Percentiles rank a stretch among this genome's conserved stretches.
These are phyloP conservation scores for Tilletiaria anomala DNA, from an alignment of 1,284 basidiomycete genomes.

Conservation along the genomic window DNA sequence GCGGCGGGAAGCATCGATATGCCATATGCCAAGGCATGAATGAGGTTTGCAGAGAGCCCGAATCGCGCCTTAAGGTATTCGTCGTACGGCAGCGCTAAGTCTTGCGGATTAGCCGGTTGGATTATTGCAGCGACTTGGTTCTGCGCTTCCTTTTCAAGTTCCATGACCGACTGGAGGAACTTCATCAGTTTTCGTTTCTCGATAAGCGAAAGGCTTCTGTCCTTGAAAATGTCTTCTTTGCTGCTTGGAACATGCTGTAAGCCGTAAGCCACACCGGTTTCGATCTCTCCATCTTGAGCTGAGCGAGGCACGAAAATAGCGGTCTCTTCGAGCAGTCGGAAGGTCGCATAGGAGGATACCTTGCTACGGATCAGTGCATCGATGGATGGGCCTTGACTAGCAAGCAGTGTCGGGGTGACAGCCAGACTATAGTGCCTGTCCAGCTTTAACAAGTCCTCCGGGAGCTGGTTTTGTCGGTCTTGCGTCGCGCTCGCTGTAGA, in stretches of 20 bases:
- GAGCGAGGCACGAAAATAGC: constrained; percentile 4
- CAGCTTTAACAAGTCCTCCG: constrained; percentile 8
- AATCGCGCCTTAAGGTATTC: constrained; percentile 54
- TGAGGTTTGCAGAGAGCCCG: constrained; percentile 49
- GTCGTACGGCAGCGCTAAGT: constrained; percentile 2
- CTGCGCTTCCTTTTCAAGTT: constrained; percentile 12
- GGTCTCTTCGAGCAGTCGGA: constrained; percentile 59
- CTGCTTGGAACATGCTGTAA: constrained; percentile 58
- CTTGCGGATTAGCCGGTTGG: no score
- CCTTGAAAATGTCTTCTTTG: constrained; percentile 89
- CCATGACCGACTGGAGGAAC: constrained; percentile 59
- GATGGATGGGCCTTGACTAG: constrained; percentile 64
- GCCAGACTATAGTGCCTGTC: constrained; percentile 62
- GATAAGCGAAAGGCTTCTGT: constrained; percentile 57
- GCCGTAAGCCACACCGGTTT: not conserved
- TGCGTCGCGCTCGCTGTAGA: not conserved
- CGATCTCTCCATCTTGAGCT: not conserved
- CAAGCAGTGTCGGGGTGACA: constrained; percentile 65
- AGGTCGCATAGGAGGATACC: constrained; percentile 77
- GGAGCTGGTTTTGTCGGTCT: not conserved
- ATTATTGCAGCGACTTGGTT: constrained; percentile 1
- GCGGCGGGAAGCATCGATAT: constrained; percentile 13
- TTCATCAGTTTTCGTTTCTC: constrained; percentile 89
- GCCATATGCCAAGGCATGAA: constrained; percentile 27
- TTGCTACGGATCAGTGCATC: constrained; percentile 66